Percentiles rank a stretch among this genome's conserved stretches.
Conservation (phyloP, 2,329 filamentous ascomycete genomes). For the Colletotrichum ledebouriae region DNA sequence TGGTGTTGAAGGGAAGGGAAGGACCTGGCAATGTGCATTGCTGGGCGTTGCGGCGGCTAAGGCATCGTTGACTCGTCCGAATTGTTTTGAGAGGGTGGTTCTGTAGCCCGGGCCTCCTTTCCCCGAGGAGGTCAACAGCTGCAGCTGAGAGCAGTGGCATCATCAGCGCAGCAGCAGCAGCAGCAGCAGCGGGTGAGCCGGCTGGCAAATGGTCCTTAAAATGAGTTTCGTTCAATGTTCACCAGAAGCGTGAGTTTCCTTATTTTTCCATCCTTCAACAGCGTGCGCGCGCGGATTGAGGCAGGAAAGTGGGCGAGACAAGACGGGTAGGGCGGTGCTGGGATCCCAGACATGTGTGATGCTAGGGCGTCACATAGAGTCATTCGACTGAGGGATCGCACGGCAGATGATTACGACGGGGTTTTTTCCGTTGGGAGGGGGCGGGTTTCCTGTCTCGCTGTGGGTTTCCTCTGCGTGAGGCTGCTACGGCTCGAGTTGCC, state of each 20-base stretch:
- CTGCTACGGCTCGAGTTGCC: conserved; percentile 30
- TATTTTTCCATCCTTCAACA: too few relatives aligned
- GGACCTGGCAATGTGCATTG: conserved; percentile 8
- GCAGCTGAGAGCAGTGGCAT: too few relatives aligned
- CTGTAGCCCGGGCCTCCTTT: conserved; percentile 5
- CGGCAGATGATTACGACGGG: conserved; percentile 13
- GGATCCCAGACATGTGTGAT: conserved; percentile 24
- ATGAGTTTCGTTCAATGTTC: too few relatives aligned
- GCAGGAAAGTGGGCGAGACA: conserved; percentile 27
- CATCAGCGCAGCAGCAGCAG: too few relatives aligned
- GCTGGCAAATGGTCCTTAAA: too few relatives aligned
- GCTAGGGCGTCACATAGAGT: conserved; percentile 13
- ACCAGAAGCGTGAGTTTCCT: too few relatives aligned
- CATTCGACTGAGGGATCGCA: too few relatives aligned
- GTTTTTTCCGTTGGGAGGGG: conserved; percentile 27
- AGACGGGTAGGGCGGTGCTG: conserved; percentile 32
- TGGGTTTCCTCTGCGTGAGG: conserved; percentile 6
- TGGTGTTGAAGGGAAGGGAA: neutral
- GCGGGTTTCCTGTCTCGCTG: neutral
- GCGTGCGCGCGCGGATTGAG: too few relatives aligned
- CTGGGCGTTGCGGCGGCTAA: conserved; percentile 16
- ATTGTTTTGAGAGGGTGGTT: conserved; percentile 15
- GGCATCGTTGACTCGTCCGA: conserved; percentile 39
- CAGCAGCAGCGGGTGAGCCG: neutral
- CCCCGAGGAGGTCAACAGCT: neutral